Evolutionary conservation across 345 rosid genomes (phyloP).

Genomic region (Citrus hindsii): DNA sequence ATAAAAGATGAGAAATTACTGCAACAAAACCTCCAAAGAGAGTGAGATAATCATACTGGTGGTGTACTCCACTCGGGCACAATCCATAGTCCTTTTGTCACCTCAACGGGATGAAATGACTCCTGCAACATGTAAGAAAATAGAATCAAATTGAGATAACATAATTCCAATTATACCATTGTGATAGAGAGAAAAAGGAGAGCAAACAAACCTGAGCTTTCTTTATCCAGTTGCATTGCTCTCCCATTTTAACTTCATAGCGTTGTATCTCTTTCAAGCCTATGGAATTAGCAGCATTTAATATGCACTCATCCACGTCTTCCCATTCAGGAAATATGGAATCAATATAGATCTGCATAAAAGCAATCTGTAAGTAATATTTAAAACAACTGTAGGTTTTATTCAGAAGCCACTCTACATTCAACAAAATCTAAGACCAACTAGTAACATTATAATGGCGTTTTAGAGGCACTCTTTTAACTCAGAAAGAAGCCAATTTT

Average conservation of each 20-base stretch:
- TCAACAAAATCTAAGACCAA: too few relatives aligned
- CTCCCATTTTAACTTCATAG: constrained; percentile 60
- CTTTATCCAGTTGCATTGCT: constrained; percentile 63
- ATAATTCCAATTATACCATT: too few relatives aligned
- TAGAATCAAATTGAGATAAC: neutral
- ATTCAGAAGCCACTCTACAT: too few relatives aligned
- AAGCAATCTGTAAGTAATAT: neutral
- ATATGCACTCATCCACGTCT: constrained; percentile 57
- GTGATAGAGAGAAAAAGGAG: neutral
- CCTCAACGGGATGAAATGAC: constrained; percentile 66
- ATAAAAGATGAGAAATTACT: neutral
- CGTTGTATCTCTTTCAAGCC: constrained; percentile 63
- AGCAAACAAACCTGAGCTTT: constrained; percentile 58
- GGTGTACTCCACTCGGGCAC: constrained; percentile 81
- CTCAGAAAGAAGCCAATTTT: too few relatives aligned
- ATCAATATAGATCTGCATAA: constrained; percentile 53
- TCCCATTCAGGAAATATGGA: constrained; percentile 58
- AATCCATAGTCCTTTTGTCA: constrained; percentile 74
- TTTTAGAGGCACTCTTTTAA: neutral
- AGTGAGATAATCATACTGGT: constrained; percentile 52
- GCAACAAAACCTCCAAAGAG: constrained; percentile 7
- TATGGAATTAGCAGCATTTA: constrained; percentile 62
- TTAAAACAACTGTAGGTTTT: too few relatives aligned
- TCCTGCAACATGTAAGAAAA: constrained; percentile 45
- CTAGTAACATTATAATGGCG: too few relatives aligned